phyloP scores from a whole-genome alignment of 2,329 filamentous ascomycete genomes.

The Cyphellophora attinorum region DNA sequence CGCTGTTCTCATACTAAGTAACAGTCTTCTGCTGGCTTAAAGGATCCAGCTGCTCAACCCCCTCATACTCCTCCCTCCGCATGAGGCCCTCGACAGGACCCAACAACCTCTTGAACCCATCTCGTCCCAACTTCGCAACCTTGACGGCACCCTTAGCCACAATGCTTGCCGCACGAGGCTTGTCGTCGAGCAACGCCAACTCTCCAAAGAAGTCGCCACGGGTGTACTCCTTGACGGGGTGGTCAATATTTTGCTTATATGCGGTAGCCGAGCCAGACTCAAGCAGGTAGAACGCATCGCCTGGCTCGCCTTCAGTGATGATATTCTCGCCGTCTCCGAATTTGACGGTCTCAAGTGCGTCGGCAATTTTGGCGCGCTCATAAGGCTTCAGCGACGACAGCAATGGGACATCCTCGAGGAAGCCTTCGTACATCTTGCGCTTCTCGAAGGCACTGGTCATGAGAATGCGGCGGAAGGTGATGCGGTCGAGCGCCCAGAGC shows the following conservation, averaged over 20 bases:
- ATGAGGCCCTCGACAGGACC: conserved; percentile 92
- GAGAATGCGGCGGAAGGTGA: conserved; percentile 93
- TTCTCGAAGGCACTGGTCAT: conserved; percentile 98
- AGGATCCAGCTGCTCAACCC: conserved; percentile 21
- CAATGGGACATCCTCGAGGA: conserved; percentile 86
- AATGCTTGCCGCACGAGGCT: conserved; percentile 82
- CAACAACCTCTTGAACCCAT: conserved; percentile 85
- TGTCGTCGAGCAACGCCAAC: conserved; percentile 84
- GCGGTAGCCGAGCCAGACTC: conserved; percentile 82
- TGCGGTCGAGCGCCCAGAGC: conserved; percentile 87
- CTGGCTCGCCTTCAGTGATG: conserved; percentile 84
- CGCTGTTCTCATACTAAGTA: conserved; percentile 10
- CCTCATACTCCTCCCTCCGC: conserved; percentile 51
- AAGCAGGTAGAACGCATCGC: conserved; percentile 83
- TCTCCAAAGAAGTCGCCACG: conserved; percentile 98
- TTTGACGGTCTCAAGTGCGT: conserved; percentile 86
- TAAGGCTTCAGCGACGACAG: conserved; percentile 77
- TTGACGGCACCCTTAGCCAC: conserved; percentile 79
- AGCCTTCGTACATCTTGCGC: conserved; percentile 92
- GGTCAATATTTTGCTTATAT: conserved; percentile 63
- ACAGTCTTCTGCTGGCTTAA: conserved; percentile 26
- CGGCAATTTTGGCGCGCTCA: conserved; percentile 94
- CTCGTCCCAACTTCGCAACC: conserved; percentile 83
- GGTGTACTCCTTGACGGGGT: conserved; percentile 67
- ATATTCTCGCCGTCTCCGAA: conserved; percentile 71